A percentile compares a stretch with the other conserved stretches of the same genome.
Evolutionary conservation across 176 grass and related monocot species (phyloP).

Genomic region (Lolium multiflorum): DNA sequence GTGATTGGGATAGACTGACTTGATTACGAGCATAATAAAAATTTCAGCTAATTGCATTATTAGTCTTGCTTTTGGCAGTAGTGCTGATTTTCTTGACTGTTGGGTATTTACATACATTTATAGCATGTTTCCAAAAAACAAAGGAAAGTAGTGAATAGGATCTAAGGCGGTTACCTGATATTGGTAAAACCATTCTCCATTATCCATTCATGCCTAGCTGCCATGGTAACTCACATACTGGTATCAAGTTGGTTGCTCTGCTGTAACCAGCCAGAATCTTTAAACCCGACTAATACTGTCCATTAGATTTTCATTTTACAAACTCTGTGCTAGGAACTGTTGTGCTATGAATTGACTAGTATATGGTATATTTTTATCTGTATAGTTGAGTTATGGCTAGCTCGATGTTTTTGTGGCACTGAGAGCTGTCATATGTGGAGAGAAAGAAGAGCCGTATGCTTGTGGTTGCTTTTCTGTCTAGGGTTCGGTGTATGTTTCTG

Average conservation of each 20-base stretch:
- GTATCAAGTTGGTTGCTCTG: neutral
- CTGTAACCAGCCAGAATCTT: neutral
- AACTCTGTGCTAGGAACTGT: slow-evolving; percentile 17
- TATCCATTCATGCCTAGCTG: neutral
- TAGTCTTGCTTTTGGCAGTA: neutral
- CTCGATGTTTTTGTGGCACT: neutral
- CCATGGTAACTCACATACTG: neutral
- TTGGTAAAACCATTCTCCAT: neutral
- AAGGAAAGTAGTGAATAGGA: neutral
- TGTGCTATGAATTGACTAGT: slow-evolving; percentile 8
- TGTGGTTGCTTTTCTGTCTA: neutral
- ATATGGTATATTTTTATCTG: slow-evolving; percentile 11
- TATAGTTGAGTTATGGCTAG: neutral
- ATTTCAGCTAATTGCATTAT: neutral
- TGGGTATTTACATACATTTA: neutral
- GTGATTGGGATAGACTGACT: neutral
- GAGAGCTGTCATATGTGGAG: slow-evolving; percentile 10
- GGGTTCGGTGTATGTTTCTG: neutral
- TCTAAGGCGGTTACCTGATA: neutral
- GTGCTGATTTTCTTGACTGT: neutral
- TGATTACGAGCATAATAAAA: neutral
- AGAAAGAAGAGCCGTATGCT: neutral
- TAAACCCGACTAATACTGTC: neutral
- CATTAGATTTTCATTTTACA: slow-evolving; percentile 12
- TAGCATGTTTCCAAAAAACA: neutral